phyloP scores from a whole-genome alignment of 768 basidiomycete genomes.

The Phlebiopsis gigantea region DNA sequence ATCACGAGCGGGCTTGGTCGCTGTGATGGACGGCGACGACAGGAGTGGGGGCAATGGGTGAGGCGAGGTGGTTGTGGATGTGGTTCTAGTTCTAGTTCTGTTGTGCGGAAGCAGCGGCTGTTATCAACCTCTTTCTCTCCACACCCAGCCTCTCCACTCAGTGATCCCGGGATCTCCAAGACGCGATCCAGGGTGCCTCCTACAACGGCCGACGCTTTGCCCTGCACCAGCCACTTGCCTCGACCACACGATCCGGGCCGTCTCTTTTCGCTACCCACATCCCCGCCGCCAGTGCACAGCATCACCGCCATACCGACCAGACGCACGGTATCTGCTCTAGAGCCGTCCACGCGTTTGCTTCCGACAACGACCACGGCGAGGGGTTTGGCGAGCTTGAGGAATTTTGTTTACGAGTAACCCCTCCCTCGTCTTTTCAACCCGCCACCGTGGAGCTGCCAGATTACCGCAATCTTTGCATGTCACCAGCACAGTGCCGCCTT shows the following conservation, averaged over 20 bases:
- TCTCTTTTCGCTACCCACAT: neutral
- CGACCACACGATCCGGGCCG: neutral
- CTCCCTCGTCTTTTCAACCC: neutral
- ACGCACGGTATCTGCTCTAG: neutral
- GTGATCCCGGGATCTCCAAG: slow-evolving; percentile 8
- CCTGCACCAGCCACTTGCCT: neutral
- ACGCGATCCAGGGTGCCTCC: slow-evolving; percentile 1
- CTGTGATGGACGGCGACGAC: slow-evolving; percentile 6
- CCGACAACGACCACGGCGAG: neutral
- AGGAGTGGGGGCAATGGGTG: neutral
- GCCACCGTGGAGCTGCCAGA: neutral
- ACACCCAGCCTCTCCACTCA: slow-evolving; percentile 12
- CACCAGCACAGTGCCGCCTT: neutral
- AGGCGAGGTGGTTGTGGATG: slow-evolving; percentile 4
- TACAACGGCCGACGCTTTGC: slow-evolving; percentile 1
- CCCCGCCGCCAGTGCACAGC: neutral
- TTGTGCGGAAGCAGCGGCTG: slow-evolving; percentile 4
- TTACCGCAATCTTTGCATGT: neutral
- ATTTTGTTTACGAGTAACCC: neutral
- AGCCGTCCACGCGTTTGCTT: neutral
- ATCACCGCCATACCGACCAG: slow-evolving; percentile 2
- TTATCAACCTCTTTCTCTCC: slow-evolving; percentile 8
- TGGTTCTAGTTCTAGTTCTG: neutral
- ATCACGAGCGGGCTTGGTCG: slow-evolving; percentile 9
- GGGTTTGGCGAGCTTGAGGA: neutral